These are phyloP conservation scores for Paecilomyces dactylethromorphus DNA, from an alignment of 2,329 filamentous ascomycete genomes.

Conservation along the genomic window DNA sequence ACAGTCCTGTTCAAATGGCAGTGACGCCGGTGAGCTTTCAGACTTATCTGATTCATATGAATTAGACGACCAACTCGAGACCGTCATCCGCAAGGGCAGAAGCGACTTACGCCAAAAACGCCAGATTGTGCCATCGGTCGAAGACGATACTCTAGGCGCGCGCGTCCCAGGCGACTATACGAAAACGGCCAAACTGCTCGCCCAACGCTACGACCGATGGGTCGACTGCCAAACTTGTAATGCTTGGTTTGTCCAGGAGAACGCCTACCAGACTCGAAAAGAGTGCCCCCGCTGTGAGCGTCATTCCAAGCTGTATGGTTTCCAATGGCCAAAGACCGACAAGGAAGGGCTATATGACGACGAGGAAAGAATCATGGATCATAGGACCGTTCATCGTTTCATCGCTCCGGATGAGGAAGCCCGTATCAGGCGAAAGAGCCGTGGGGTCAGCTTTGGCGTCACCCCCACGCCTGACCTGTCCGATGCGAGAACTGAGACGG, in stretches of 20 bases:
- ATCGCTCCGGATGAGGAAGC: constrained; percentile 63
- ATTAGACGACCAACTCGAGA: constrained; percentile 19
- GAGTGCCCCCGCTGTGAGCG: constrained; percentile 90
- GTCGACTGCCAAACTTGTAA: constrained; percentile 82
- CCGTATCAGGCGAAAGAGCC: constrained; percentile 27
- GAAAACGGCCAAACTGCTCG: constrained; percentile 68
- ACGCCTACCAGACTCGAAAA: constrained; percentile 78
- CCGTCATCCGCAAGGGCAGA: constrained; percentile 11
- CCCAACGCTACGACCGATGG: constrained; percentile 73
- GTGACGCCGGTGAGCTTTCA: constrained; percentile 16
- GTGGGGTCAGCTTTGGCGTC: constrained; percentile 28
- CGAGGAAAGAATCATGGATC: constrained; percentile 66
- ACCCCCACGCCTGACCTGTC: constrained; percentile 33
- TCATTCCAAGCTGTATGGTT: constrained; percentile 93
- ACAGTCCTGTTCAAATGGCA: constrained; percentile 9
- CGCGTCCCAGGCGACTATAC: constrained; percentile 74
- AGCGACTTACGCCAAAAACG: constrained; percentile 15
- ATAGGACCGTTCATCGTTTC: constrained; percentile 82
- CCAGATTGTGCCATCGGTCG: constrained; percentile 30
- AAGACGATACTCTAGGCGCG: constrained; percentile 25
- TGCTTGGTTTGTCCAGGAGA: constrained; percentile 74
- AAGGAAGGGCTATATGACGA: constrained; percentile 67
- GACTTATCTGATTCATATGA: constrained; percentile 20
- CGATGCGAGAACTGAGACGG: constrained; percentile 32
- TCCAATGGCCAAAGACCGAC: constrained; percentile 92